Percentiles rank a stretch among this genome's conserved stretches.
phyloP scores from a whole-genome alignment of 768 basidiomycete genomes.

The Nidularia pulvinata region DNA sequence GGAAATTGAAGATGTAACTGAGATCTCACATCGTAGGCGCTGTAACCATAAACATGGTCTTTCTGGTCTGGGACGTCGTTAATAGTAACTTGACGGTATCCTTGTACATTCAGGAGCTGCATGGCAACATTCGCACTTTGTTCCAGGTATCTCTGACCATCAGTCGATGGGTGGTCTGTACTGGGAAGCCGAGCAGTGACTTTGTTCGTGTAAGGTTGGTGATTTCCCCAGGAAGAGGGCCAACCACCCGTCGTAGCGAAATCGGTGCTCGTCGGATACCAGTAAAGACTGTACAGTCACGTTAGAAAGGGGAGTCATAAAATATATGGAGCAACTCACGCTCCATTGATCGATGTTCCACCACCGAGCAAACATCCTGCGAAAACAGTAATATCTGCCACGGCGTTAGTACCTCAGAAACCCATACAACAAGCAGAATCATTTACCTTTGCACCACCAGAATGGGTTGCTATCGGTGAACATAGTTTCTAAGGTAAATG shows the following conservation, averaged over 20 bases:
- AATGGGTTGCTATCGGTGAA: conserved; percentile 55
- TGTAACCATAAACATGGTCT: conserved; percentile 62
- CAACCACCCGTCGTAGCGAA: conserved; percentile 51
- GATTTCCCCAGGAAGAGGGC: conserved; percentile 55
- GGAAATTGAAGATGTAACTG: not conserved
- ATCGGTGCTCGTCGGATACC: conserved; percentile 50
- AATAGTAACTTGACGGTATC: conserved; percentile 52
- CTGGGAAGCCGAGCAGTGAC: conserved; percentile 50
- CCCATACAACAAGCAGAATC: too few species aligned
- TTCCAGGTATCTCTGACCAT: conserved; percentile 57
- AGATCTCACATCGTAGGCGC: conserved; percentile 32
- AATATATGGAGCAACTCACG: conserved; percentile 29
- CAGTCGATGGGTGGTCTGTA: conserved; percentile 59
- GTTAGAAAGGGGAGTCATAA: not conserved
- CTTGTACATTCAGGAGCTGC: conserved; percentile 43
- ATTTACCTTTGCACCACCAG: conserved; percentile 57
- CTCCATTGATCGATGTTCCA: conserved; percentile 64
- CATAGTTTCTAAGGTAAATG: conserved; percentile 44
- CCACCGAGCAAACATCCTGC: conserved; percentile 68
- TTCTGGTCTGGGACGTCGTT: conserved; percentile 56
- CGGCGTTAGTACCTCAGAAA: too few species aligned
- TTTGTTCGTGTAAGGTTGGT: conserved; percentile 46
- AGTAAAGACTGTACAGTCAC: conserved; percentile 39
- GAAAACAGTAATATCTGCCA: conserved; percentile 50
- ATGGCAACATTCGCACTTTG: conserved; percentile 43